Base-by-base conservation (phyloP, 306 rosid species). In the Geum urbanum region DNA sequence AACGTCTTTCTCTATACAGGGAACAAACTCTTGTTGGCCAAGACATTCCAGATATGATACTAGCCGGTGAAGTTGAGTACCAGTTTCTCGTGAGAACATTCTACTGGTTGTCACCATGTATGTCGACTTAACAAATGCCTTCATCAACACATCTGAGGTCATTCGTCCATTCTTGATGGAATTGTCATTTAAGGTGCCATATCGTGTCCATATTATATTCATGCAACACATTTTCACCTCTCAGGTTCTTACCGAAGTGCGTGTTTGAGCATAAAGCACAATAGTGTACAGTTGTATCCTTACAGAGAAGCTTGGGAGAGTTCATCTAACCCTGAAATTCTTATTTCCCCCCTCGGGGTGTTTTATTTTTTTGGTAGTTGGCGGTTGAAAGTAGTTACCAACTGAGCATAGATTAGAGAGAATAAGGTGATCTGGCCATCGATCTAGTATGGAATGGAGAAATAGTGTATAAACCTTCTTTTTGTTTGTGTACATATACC, bases 1-100 rank as follows among this genome's bases (percentile, higher is more conserved):
- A 71, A 52, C 60, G 45, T 24, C 51, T 72, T 87, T 71, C 62
- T 54, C 53, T 63, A 51, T 72, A 54, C 91, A 92, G 96, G 90
- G 83, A 62, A 65, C 83, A 65, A 74, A 79, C 53, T 79, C 92
- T 69, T 92, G 98, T 85, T 92, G 98, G 98, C 91, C 85, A 16
- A 85, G 85, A 85, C 65, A 78, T 80, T 59, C 74, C 69, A 86
- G 78, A 74, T 64, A 57, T 45, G 27, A 54, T 53, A 69, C 78
- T 74, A 41, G 72, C 49, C 67, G 75, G 2, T 80, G 86, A 85
- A 77, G 84, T 84, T 84, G 85, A 85, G 66, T 51, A 60, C 43
- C 70, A 67, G 67, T 66, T 41, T 69, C 64, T 51, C 37, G 74
- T 56, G 70, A 9, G 76, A 72, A 66, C 58, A 58, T 60, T 57